These are phyloP conservation scores for Saccharomyces pastorianus DNA, from an alignment of 1,139 yeast species.

Conservation along the genomic window DNA sequence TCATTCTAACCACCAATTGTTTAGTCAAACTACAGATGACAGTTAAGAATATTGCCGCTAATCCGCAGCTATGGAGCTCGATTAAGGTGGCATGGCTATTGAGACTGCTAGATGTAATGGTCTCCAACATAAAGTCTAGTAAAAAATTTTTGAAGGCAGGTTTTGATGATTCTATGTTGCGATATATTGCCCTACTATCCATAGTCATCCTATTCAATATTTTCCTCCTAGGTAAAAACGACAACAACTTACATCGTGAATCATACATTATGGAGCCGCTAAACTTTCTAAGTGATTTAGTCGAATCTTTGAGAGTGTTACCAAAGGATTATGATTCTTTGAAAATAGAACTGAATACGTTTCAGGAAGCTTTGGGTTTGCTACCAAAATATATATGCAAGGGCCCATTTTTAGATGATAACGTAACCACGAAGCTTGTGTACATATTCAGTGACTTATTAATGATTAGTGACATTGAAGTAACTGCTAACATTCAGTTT, in stretches of 20 bases:
- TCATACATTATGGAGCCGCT: conserved; percentile 37
- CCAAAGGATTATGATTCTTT: conserved; percentile 5
- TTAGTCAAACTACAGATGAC: conserved; percentile 14
- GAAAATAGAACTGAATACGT: conserved; percentile 6
- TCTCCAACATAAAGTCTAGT: conserved; percentile 13
- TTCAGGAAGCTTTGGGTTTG: conserved; percentile 15
- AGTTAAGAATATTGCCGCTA: conserved; percentile 15
- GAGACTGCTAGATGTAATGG: conserved; percentile 16
- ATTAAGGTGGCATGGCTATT: conserved; percentile 10
- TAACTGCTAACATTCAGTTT: conserved; percentile 7
- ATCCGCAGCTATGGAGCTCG: conserved; percentile 11
- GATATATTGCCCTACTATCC: conserved; percentile 33
- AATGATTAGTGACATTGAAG: conserved; percentile 16
- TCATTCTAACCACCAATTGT: conserved; percentile 11
- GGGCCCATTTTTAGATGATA: conserved; percentile 26
- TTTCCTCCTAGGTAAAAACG: conserved; percentile 36
- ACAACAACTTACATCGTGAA: conserved; percentile 41
- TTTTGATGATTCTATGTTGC: conserved; percentile 6
- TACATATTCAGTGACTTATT: conserved; percentile 28
- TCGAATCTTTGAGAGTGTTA: conserved; percentile 34
- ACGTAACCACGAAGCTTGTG: conserved; percentile 22
- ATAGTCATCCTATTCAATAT: conserved; percentile 37
- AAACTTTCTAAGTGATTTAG: conserved; percentile 34
- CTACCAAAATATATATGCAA: conserved; percentile 21
- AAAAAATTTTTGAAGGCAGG: conserved; percentile 3